Conservation (phyloP, 2,329 filamentous ascomycete species). For the Aureobasidium sp. region DNA sequence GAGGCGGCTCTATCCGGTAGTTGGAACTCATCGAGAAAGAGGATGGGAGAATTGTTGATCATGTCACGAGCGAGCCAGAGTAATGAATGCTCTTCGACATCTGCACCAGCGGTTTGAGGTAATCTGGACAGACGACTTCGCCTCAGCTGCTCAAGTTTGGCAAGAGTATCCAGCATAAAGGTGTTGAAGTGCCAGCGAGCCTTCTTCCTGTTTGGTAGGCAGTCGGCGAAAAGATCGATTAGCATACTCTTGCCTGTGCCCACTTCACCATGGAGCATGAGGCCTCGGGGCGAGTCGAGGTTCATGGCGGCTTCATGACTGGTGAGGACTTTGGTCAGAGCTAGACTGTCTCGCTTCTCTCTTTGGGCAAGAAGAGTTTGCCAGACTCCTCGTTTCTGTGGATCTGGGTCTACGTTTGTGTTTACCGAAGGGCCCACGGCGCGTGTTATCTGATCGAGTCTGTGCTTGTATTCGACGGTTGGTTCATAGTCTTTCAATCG, state of each 20-base stretch:
- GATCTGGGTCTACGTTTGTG: constrained; percentile 13
- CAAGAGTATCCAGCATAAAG: constrained; percentile 72
- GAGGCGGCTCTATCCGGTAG: constrained; percentile 68
- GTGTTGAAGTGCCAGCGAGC: constrained; percentile 75
- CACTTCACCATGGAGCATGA: constrained; percentile 73
- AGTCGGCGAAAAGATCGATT: constrained; percentile 71
- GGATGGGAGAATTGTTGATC: constrained; percentile 62
- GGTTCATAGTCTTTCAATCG: constrained; percentile 72
- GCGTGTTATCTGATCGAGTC: constrained; percentile 51
- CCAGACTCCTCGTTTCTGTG: constrained; percentile 37
- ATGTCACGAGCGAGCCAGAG: constrained; percentile 68
- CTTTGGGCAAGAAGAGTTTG: constrained; percentile 44
- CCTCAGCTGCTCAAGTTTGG: constrained; percentile 60
- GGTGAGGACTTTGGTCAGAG: constrained; percentile 59
- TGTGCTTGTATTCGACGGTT: constrained; percentile 56
- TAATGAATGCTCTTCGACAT: constrained; percentile 55
- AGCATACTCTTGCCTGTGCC: constrained; percentile 80
- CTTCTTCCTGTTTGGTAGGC: constrained; percentile 64
- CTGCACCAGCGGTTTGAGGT: constrained; percentile 7
- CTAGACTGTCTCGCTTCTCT: constrained; percentile 46
- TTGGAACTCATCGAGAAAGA: constrained; percentile 79
- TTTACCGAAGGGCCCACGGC: constrained; percentile 26
- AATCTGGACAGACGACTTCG: constrained; percentile 24
- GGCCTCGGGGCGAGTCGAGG: constrained; percentile 61
- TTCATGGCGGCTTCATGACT: constrained; percentile 62